Conservation (phyloP, 306 rosid genomes). For the Lupinus albus region DNA sequence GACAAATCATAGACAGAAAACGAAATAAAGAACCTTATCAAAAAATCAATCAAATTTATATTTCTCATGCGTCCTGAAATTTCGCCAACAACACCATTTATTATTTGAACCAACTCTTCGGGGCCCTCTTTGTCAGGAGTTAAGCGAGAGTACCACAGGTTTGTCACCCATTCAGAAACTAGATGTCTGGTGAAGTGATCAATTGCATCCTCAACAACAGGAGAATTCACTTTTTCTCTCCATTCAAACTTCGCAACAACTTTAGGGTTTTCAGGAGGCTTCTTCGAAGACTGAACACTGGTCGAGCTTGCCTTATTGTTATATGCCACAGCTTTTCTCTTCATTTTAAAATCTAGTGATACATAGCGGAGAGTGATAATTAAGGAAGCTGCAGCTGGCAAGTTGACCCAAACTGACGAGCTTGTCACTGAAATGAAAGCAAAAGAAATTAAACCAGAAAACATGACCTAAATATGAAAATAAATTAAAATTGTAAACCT, state of each 20-base stretch:
- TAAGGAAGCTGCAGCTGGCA: conserved; percentile 87
- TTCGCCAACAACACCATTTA: conserved; percentile 83
- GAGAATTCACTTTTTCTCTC: conserved; percentile 91
- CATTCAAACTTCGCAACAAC: conserved; percentile 67
- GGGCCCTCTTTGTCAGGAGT: conserved; percentile 96
- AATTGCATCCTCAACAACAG: conserved; percentile 88
- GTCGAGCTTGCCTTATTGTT: conserved; percentile 62
- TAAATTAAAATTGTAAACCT: conserved; percentile 28
- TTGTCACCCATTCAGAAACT: conserved; percentile 90
- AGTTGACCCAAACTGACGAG: conserved; percentile 94
- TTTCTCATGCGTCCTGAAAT: conserved; percentile 84
- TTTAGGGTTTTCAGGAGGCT: conserved; percentile 57
- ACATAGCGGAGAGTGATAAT: conserved; percentile 75
- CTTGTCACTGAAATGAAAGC: conserved; percentile 82
- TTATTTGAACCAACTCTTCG: conserved; percentile 73
- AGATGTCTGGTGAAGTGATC: conserved; percentile 79
- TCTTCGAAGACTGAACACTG: conserved; percentile 53
- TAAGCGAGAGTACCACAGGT: conserved; percentile 88
- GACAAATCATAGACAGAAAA: conserved; percentile 22
- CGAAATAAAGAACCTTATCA: conserved; percentile 70
- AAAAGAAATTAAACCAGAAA: conserved; percentile 44
- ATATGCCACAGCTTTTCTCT: conserved; percentile 82
- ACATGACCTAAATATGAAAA: conserved; percentile 28
- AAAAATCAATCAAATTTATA: conserved; percentile 87
- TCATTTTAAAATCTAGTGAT: conserved; percentile 82